Conservation (phyloP, 306 rosid genomes). For the Castanopsis chinensis region DNA sequence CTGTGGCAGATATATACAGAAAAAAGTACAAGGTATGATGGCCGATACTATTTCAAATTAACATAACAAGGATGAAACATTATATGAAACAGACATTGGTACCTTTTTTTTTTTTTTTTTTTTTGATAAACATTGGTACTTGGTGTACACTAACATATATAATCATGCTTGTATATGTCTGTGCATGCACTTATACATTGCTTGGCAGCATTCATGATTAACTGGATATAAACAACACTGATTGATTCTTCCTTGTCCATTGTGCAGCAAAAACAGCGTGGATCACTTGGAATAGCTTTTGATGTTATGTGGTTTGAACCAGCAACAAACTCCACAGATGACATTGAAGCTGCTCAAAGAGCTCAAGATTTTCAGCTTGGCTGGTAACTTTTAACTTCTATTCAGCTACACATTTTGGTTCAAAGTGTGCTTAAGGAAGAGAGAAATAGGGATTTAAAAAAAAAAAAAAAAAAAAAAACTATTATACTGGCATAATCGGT, state of each 20-base stretch:
- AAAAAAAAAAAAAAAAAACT: too few species aligned
- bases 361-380: conserved; percentile 98
- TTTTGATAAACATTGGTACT: too few species aligned
- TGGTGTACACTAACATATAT: too few species aligned
- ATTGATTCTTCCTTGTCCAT: not conserved
- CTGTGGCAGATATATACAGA: conserved; percentile 54
- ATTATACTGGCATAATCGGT: not conserved
- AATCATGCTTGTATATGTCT: not conserved
- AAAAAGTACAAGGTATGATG: conserved; percentile 66
- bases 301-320: conserved; percentile 89
- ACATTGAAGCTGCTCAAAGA: conserved; percentile 73
- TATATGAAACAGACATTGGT: too few species aligned
- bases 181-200: not conserved
- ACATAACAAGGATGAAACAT: not conserved
- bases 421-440: not conserved
- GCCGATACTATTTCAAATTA: not conserved
- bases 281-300: conserved; percentile 75
- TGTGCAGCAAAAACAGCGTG: conserved; percentile 57
- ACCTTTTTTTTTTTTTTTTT: too few species aligned
- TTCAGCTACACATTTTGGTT: not conserved
- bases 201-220: not conserved
- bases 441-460: not conserved
- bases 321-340: conserved; percentile 52
- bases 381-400: conserved; percentile 46
- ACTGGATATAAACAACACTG: not conserved